phyloP scores from a whole-genome alignment of 2,329 filamentous ascomycete species.

The Atkinsonella texensis region DNA sequence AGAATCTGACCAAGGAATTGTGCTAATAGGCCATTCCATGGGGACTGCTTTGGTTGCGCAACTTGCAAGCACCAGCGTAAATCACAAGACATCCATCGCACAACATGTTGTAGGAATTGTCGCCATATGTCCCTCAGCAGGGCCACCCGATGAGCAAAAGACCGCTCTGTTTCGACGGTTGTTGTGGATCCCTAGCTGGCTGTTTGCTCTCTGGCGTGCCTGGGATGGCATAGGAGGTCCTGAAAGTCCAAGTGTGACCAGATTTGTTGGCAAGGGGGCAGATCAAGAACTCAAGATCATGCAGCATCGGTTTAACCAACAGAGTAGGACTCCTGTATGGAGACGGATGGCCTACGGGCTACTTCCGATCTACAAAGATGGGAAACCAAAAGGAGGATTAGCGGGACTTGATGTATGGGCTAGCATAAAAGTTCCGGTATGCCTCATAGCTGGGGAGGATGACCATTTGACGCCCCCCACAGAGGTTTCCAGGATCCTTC shows the following conservation, averaged over 20 bases:
- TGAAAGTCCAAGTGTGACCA: constrained; percentile 63
- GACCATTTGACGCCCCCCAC: constrained; percentile 64
- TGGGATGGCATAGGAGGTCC: constrained; percentile 72
- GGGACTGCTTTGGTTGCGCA: constrained; percentile 68
- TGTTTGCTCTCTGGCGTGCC: constrained; percentile 66
- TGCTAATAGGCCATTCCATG: constrained; percentile 83
- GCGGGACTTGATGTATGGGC: constrained; percentile 62
- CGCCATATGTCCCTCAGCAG: constrained; percentile 67
- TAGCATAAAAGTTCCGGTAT: constrained; percentile 59
- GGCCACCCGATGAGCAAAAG: constrained; percentile 41
- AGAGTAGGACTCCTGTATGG: constrained; percentile 74
- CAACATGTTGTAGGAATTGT: constrained; percentile 63
- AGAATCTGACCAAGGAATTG: constrained; percentile 53
- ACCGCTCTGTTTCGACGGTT: constrained; percentile 37
- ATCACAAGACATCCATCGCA: constrained; percentile 39
- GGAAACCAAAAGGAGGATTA: constrained; percentile 47
- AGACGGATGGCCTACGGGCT: constrained; percentile 66
- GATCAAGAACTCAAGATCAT: constrained; percentile 54
- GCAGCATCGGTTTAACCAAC: constrained; percentile 66
- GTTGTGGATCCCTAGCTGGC: constrained; percentile 53
- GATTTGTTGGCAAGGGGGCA: constrained; percentile 60
- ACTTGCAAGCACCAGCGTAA: constrained; percentile 39
- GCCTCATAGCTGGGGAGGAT: constrained; percentile 64
- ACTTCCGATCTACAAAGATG: constrained; percentile 47
- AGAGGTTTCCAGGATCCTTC: constrained; percentile 57